Base-by-base conservation (phyloP, 495 filamentous ascomycete species). In the Letharia lupina region DNA sequence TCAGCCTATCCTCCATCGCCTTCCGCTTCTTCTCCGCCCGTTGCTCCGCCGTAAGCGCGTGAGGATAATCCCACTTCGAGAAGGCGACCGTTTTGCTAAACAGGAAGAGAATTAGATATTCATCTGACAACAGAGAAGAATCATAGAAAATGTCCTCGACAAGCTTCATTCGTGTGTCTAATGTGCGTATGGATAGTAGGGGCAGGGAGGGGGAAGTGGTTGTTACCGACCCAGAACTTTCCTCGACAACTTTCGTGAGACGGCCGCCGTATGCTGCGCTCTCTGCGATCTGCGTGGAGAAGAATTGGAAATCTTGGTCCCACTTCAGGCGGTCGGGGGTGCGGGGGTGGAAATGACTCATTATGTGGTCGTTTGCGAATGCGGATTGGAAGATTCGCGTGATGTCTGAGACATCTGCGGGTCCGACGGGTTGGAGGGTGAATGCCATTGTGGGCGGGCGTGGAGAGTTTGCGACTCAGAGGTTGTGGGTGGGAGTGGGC, bases 31-130 rank as follows among this genome's bases (percentile, higher is more conserved):
- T 65, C 23, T 62, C 54, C 8, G 35, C 61, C 48, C 62, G 23
- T 60, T 63, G 67, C 61, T 65, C 64, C 13, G 64, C 61, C 33
- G 64, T 67, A 37, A 70, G 54, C 58, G 60, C 41, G 33, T 60
- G 54, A 6, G 70, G 65, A 45, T 63, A 63, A 15, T 59, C 61
- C 70, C 70, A 71, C 59, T 60, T 67, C 10, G 67, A 39, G 48
- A 71, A 71, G 2, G 62, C 70, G 7, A 70, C 65, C 20, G 61
- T 57, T 41, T 71, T 66, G 23, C 70, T 71, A 45, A 18, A 9
- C 18, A 0, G 44, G 3, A 18, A 18, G 18, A 47, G 1, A 47
- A 2, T 20, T 20, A 47, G 16, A 47, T 2, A 42, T 42, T 42
- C 12, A 42, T 5, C 41, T 13, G 12, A 42, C 41, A 13, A 42